Conservation (phyloP, 2,329 filamentous ascomycete species). For the Apiospora marii region DNA sequence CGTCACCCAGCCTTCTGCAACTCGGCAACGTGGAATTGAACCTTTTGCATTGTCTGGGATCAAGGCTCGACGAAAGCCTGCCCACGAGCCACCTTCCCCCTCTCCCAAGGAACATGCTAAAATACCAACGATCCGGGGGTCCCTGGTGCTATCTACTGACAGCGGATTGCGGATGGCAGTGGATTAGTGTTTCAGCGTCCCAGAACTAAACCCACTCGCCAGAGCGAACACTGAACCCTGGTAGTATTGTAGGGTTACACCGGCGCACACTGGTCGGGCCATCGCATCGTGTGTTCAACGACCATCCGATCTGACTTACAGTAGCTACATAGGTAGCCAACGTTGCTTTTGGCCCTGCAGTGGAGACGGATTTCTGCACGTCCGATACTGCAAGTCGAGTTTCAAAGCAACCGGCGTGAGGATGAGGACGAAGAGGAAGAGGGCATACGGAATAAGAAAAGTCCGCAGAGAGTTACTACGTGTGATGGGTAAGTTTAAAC, state of each 20-base stretch:
- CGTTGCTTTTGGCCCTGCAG: background rate
- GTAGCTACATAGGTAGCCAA: background rate
- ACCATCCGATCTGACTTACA: background rate
- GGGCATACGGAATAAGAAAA: background rate
- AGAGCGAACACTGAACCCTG: background rate
- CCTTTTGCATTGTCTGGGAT: background rate
- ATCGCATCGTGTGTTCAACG: background rate
- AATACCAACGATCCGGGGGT: background rate
- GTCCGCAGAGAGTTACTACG: background rate
- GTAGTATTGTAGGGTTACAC: background rate
- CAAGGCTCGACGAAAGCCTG: background rate
- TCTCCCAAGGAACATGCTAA: background rate
- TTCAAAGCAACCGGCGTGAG: background rate
- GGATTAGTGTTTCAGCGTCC: slow-evolving; percentile 7
- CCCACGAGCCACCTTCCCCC: background rate
- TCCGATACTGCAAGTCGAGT: background rate
- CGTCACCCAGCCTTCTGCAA: background rate
- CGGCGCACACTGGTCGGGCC: background rate
- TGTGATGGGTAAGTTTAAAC: too few relatives aligned
- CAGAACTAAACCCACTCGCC: background rate
- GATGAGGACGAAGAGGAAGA: background rate
- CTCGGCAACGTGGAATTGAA: background rate
- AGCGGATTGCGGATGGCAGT: slow-evolving; percentile 8
- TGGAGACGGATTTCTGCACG: background rate
- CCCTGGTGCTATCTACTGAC: background rate